Conservation (phyloP, 179 eudicot species). For the Beta lomatogona region DNA sequence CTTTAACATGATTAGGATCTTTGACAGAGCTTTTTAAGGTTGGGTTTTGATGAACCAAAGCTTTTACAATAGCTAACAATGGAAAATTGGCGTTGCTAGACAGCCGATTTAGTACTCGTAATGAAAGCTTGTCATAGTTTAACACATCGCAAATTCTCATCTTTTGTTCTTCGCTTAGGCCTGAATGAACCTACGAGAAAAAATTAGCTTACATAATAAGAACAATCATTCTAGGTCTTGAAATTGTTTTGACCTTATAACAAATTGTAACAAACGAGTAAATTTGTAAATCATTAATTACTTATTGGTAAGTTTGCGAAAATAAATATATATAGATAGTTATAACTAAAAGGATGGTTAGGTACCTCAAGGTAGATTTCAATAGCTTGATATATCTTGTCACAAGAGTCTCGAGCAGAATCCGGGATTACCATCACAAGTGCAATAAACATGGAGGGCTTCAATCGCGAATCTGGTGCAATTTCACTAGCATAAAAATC, state of each 20-base stretch:
- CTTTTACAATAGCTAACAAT: conserved; percentile 25
- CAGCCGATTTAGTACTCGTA: conserved; percentile 28
- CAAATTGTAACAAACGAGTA: not conserved
- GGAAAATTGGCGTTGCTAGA: conserved; percentile 35
- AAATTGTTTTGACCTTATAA: not conserved
- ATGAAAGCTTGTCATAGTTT: conserved; percentile 42
- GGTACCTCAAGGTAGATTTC: conserved; percentile 44
- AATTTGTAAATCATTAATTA: not conserved
- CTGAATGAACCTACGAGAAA: conserved; percentile 29
- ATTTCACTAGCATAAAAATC: conserved; percentile 41
- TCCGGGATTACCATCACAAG: conserved; percentile 35
- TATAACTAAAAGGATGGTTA: no score
- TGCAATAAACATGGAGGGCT: conserved; percentile 38
- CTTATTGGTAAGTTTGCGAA: not conserved
- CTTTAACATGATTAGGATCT: conserved; percentile 6
- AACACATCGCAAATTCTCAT: conserved; percentile 28
- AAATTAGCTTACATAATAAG: not conserved
- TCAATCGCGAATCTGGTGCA: conserved; percentile 37
- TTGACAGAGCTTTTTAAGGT: conserved; percentile 25
- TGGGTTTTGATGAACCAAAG: conserved; percentile 28
- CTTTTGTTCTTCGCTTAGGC: conserved; percentile 34
- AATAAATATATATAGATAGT: not conserved
- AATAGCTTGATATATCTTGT: conserved; percentile 39
- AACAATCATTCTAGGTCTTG: not conserved
- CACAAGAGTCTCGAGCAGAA: conserved; percentile 40